Base-by-base conservation (phyloP, 2,329 filamentous ascomycete species). In the Aphanoascus verrucosus region DNA sequence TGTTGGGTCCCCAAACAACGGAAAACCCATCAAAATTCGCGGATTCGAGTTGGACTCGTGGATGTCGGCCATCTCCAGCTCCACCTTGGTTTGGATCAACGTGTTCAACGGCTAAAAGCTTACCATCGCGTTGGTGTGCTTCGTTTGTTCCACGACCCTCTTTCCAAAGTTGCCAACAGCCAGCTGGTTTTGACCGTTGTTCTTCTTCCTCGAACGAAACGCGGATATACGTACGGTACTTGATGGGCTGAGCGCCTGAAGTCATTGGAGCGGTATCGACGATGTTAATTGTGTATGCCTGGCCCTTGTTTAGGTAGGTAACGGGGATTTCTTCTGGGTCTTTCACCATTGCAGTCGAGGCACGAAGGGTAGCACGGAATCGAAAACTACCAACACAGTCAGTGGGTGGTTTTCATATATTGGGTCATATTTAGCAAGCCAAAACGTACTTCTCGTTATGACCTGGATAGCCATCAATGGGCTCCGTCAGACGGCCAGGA, bases 251-350 rank as follows among this genome's bases (percentile, higher is more conserved):
- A 0, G 74, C 67, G 34, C 79, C 72, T 1, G 80, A 77, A 3
- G 83, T 70, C 1, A 77, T 74, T 1, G 85, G 80, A 5, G 77
- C 75, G 0, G 86, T 93, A 65, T 98, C 93, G 45, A 86, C 75
- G 28, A 98, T 79, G 1, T 86, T 86, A 15, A 98, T 75, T 0
- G 87, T 86, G 67, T 98, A 98, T 14, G 89, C 88, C 67, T 97
- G 91, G 20, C 91, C 90, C 70, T 97, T 97, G 73, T 98, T 98
- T 15, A 98, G 79, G 66, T 98, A 98, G 0, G 91, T 96, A n/a
- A 97, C 82, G 0, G 93, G 93, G 20, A 97, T 94, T 67, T 97
- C 91, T 56, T 94, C 86, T 3, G 58, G 45, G 15, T 62, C 58
- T 53, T 89, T 83, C 64, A 94, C 85, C 93, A 97, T 98, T 6